These are phyloP conservation scores for Daedaleopsis sinensis DNA, from an alignment of 768 basidiomycete genomes.

Conservation along the genomic window DNA sequence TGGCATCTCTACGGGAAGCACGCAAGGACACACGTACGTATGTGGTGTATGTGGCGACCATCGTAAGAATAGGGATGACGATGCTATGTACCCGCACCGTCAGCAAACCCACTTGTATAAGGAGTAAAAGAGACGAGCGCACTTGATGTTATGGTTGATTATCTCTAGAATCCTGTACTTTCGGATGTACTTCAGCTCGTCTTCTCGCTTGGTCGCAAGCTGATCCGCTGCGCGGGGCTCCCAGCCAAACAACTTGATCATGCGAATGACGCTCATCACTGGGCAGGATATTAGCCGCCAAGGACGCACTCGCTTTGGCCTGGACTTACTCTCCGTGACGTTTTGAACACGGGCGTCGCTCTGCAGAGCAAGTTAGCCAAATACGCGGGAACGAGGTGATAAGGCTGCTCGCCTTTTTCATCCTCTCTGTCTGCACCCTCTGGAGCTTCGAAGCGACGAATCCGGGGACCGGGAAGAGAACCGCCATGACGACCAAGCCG, in stretches of 20 bases:
- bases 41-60: conserved; percentile 64
- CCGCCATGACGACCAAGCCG: conserved; percentile 44
- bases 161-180: conserved; percentile 54
- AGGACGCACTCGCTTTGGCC: conserved; percentile 1
- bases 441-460: conserved; percentile 40
- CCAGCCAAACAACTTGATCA: conserved; percentile 53
- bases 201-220: conserved; percentile 59
- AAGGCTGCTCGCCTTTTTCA: conserved; percentile 39
- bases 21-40: conserved; percentile 44
- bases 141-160: conserved; percentile 49
- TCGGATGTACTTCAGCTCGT: conserved; percentile 60
- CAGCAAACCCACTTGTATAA: neutral
- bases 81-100: conserved; percentile 39
- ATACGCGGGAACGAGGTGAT: too few relatives aligned
- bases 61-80: conserved; percentile 62
- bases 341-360: conserved; percentile 48
- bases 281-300: neutral
- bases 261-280: conserved; percentile 43
- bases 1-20: neutral
- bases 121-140: conserved; percentile 6
- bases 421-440: conserved; percentile 39
- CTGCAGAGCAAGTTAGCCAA: conserved; percentile 19
- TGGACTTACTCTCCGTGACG: conserved; percentile 42
- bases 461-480: conserved; percentile 48
- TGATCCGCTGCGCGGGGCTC: conserved; percentile 50